These are phyloP conservation scores for Salix dunnii DNA, from an alignment of 345 rosid genomes.

Conservation along the genomic window DNA sequence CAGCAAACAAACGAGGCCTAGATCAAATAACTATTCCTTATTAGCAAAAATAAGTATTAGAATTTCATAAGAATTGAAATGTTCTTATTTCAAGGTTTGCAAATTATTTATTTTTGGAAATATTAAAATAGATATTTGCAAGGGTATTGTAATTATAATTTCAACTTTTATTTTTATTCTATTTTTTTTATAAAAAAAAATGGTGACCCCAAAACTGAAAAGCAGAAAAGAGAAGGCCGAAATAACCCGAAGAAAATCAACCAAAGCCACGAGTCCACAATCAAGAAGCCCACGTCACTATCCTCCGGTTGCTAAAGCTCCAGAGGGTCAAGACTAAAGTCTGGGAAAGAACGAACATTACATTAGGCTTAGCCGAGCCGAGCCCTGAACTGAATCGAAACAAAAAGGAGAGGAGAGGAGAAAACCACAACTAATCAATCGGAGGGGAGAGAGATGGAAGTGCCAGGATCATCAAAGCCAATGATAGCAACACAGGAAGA, in stretches of 20 bases:
- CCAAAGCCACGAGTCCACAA: background rate
- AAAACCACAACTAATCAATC: background rate
- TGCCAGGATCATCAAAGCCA: slow-evolving; percentile 86
- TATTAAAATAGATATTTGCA: no score
- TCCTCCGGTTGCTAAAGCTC: background rate
- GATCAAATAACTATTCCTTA: no score
- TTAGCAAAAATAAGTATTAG: no score
- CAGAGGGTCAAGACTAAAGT: background rate
- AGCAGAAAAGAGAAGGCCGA: background rate
- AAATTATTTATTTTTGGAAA: no score
- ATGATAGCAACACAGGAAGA: slow-evolving; percentile 96
- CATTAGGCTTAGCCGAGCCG: no score
- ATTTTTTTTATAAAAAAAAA: no score
- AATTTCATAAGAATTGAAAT: no score
- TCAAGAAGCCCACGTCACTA: background rate
- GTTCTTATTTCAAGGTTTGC: no score
- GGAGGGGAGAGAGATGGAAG: slow-evolving; percentile 47
- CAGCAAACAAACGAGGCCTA: no score
- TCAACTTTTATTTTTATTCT: no score
- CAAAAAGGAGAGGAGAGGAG: background rate
- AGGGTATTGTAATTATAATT: no score
- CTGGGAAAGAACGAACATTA: background rate
- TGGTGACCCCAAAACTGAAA: background rate
- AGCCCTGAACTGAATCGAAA: background rate
- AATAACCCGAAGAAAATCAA: background rate